Conservation (phyloP, 352 stramenopile species). For the Phytophthora ramorum region DNA sequence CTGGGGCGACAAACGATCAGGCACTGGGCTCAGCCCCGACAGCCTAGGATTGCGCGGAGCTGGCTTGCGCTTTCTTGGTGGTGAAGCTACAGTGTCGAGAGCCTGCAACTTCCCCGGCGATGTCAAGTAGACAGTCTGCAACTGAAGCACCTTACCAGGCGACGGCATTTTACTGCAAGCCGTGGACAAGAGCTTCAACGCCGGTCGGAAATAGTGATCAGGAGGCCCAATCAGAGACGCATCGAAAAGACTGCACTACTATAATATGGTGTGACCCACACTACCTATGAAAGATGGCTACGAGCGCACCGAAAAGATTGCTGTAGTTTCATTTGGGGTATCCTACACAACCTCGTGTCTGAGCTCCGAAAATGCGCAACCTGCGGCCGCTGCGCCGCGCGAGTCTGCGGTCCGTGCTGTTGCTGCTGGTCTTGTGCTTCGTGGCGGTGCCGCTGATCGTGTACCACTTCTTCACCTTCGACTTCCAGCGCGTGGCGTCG, state of each 20-base stretch:
- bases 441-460: conserved; percentile 38
- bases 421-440: conserved; percentile 37
- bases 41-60: conserved; percentile 2
- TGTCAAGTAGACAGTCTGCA: conserved; percentile 12
- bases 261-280: not conserved
- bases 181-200: not conserved
- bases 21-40: conserved; percentile 5
- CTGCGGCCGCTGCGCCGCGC: not conserved
- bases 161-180: conserved; percentile 12
- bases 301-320: too few species aligned
- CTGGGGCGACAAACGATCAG: conserved; percentile 4
- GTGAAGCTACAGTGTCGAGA: not conserved
- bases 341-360: not conserved
- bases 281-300: too few species aligned
- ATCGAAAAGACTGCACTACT: not conserved
- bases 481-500: conserved; percentile 21
- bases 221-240: not conserved
- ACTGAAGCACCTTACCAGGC: conserved; percentile 17
- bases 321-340: not conserved
- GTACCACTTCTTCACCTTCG: conserved; percentile 43
- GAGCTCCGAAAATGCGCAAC: not conserved
- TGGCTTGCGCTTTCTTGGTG: conserved; percentile 7
- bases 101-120: conserved; percentile 11
- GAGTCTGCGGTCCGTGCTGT: conserved; percentile 30
- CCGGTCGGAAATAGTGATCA: not conserved